A percentile compares a stretch with the other conserved stretches of the same genome.
Evolutionary conservation across 805 yeast species (phyloP).

Genomic region (Blastobotrys terrestris): DNA sequence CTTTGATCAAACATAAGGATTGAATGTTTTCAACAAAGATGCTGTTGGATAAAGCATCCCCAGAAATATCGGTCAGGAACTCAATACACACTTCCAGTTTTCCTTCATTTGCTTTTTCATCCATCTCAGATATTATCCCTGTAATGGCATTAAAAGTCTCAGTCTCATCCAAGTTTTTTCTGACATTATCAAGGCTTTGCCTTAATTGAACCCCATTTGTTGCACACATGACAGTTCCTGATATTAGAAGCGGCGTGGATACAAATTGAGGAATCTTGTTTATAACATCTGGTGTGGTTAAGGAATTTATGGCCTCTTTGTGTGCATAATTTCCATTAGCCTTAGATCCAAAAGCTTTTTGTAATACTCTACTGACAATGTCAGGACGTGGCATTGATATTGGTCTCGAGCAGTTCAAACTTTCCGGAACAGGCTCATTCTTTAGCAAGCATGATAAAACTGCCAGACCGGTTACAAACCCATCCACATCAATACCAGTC

Average conservation of each 20-base stretch:
- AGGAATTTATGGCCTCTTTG: background rate
- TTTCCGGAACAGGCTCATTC: slow-evolving; percentile 16
- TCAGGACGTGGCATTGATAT: slow-evolving; percentile 19
- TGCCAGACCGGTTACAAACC: slow-evolving; percentile 16
- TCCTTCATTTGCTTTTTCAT: background rate
- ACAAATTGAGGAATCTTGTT: background rate
- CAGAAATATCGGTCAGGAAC: background rate
- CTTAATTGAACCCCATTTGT: background rate
- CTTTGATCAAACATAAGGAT: background rate
- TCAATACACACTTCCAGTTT: background rate
- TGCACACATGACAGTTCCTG: background rate
- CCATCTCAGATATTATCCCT: background rate
- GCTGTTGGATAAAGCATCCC: background rate
- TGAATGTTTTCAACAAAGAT: background rate
- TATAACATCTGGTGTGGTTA: background rate
- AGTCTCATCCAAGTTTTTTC: background rate
- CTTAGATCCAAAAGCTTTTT: slow-evolving; percentile 12
- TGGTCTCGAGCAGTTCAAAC: slow-evolving; percentile 13
- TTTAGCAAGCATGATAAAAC: slow-evolving; percentile 15
- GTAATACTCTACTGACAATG: slow-evolving; percentile 14
- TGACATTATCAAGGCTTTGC: background rate
- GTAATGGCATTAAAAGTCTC: background rate
- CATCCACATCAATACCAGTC: slow-evolving; percentile 12
- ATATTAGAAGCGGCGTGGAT: background rate
- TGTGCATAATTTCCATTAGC: background rate